Evolutionary conservation across 495 filamentous ascomycete genomes (phyloP), one percentile per base, ranked within the genome.

Genomic region (Bombardia bombarda): DNA sequence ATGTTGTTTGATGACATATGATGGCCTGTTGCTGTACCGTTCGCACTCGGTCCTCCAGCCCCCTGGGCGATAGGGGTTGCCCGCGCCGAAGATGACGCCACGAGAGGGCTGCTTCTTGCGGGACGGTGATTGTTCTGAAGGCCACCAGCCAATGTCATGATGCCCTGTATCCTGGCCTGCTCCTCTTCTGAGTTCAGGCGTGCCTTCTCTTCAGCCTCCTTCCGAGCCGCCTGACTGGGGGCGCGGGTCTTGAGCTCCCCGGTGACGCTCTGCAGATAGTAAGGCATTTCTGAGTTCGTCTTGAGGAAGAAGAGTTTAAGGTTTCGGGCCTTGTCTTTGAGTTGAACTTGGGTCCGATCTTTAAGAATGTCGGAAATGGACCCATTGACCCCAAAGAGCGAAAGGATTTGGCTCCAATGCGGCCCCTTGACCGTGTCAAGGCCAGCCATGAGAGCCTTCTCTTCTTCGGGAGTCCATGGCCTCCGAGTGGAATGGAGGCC

Each of bases 231-330:
- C 58, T 90, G 84, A 18, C 73, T 80, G 1, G 86, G 87, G 0
- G 85, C 90, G n/a, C 90, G 72, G 2, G 89, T 95, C 62, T 94
- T 95, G 43, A 97, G 66, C 57, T 97, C 90, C 10, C 90, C 90
- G 0, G 90, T 97, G 24, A 97, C 90, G 35, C 81, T 86, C 56
- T 90, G 83, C 23, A 97, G 68, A 46, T 93, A 93, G 52, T 87
- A 87, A 0, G 90, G 90, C 46, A 97, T 90, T 57, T 97, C 90
- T 13, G 87, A 90, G 13, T 84, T 84, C 20, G 82, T 90, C 66
- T 97, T 97, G 39, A 97, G 67, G 62, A 95, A 95, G 66, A 94
- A 95, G 0, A 97, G 74, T 61, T 97, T 97, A 42, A 97, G 60
- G 44, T 97, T 97, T 26, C 90, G 74, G 7, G 90, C 90, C 59